A percentile compares a stretch with the other conserved stretches of the same genome.
phyloP scores from a whole-genome alignment of 139 green algal genomes.

The Marvania coccoides region DNA sequence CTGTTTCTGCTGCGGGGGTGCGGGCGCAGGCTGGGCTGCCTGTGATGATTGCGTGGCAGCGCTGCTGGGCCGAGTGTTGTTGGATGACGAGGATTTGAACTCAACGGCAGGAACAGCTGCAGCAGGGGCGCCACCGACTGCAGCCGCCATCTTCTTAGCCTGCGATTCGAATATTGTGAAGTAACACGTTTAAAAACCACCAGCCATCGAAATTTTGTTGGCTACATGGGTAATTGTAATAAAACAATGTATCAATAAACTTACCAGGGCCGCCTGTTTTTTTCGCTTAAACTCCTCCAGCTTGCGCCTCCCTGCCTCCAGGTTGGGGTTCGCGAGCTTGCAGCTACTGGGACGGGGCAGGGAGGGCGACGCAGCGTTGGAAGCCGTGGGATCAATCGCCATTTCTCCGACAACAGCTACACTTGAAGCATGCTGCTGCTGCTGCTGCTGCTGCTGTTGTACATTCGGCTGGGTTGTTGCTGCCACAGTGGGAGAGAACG shows the following conservation, averaged over 20 bases:
- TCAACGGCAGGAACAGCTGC: not conserved
- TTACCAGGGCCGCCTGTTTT: constrained; percentile 20
- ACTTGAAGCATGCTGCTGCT: too few relatives aligned
- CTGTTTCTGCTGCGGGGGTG: not conserved
- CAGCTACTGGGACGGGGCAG: too few relatives aligned
- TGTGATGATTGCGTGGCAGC: not conserved
- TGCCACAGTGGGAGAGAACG: too few relatives aligned
- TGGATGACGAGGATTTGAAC: not conserved
- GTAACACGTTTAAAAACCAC: too few relatives aligned
- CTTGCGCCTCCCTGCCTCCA: constrained; percentile 26
- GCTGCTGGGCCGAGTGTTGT: not conserved
- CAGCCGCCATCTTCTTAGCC: not conserved
- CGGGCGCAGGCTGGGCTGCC: not conserved
- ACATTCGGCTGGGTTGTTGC: too few relatives aligned
- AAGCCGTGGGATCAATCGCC: too few relatives aligned
- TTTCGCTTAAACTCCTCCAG: constrained; percentile 35
- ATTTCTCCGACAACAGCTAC: too few relatives aligned
- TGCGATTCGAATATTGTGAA: not conserved
- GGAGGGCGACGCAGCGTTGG: too few relatives aligned
- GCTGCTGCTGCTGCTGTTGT: too few relatives aligned
- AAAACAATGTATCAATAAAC: not conserved
- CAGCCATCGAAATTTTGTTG: not conserved
- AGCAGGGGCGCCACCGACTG: not conserved
- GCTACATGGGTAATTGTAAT: not conserved
- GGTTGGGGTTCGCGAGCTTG: not conserved